Evolutionary conservation across 352 stramenopile species (phyloP).

Genomic region (Aphanomyces cochlioides): DNA sequence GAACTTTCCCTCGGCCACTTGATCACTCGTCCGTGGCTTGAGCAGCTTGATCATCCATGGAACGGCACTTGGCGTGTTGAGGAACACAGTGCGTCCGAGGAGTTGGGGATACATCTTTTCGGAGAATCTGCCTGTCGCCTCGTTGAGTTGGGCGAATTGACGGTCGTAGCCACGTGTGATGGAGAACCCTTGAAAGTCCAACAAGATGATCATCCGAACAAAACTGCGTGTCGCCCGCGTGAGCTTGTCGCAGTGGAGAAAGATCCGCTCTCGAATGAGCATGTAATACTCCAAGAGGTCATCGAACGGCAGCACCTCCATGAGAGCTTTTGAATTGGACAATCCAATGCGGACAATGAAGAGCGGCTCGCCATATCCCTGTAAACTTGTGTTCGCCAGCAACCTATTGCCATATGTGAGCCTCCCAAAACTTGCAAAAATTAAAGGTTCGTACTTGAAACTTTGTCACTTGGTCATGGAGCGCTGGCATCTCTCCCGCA

Average conservation of each 20-base stretch:
- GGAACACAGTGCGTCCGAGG: not conserved
- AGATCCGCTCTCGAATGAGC: not conserved
- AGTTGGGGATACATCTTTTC: slow-evolving; percentile 3
- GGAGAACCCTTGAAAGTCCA: not conserved
- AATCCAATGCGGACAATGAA: not conserved
- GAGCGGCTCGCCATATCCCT: too few relatives aligned
- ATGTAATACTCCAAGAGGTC: too few relatives aligned
- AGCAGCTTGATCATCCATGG: not conserved
- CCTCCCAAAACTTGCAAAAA: too few relatives aligned
- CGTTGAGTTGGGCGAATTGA: not conserved
- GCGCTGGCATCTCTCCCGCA: not conserved
- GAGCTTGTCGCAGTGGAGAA: not conserved
- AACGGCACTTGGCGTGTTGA: not conserved
- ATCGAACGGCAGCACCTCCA: not conserved
- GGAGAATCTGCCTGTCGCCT: not conserved
- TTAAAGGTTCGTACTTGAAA: too few relatives aligned
- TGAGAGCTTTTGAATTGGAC: not conserved
- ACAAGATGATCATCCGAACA: not conserved
- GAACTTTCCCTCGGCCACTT: not conserved
- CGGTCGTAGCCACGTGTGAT: not conserved
- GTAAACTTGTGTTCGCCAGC: too few relatives aligned
- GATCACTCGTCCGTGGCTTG: not conserved
- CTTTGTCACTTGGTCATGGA: too few relatives aligned
- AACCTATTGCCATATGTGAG: too few relatives aligned
- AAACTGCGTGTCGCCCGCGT: not conserved